Evolutionary conservation across 345 rosid species (phyloP), one percentile per base, ranked within the genome.

Genomic region (Combretum micranthum): DNA sequence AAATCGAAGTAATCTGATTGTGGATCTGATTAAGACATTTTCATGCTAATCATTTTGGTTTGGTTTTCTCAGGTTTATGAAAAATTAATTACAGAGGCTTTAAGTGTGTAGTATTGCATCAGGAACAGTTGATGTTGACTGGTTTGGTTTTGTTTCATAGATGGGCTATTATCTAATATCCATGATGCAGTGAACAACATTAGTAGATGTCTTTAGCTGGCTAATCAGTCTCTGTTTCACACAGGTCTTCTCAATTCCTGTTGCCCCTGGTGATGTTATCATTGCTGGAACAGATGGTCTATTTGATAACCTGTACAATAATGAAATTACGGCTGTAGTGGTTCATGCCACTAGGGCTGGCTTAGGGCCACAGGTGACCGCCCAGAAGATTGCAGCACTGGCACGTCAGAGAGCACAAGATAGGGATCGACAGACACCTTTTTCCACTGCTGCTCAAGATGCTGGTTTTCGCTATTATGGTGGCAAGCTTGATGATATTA

Each of bases 401-500:
- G 99, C 97, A 50, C 82, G 92, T 1, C 96, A 89, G 71, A 78
- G 97, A 71, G 99, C 99, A n/a, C 87, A 73, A 69, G 96, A 85
- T 66, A 85, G 73, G 59, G 75, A 93, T 61, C 80, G 99, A 55
- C 99, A 93, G 65, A 93, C 99, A 20, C 99, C 99, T 12, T 93
- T 93, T 65, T 93, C 99, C 13, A 89, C 97, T 13, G 96, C 99
- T 25, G 99, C 99, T 0, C 99, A 93, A 63, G 92, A 93, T 69
- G 99, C 99, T 63, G 99, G 99, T 9, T 82, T 85, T 65, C 87
- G 99, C 53, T 93, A 93, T 67, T 93, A 93, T 57, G 99, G 99
- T 71, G 99, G 99, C 73, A 93, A 93, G 78, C 91, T 89, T 60
- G 99, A 93, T 68, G 99, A 93, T 61, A 93, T 93, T 77, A 93